phyloP scores from a whole-genome alignment of 1,284 basidiomycete genomes.

The Coniferiporia weirii region DNA sequence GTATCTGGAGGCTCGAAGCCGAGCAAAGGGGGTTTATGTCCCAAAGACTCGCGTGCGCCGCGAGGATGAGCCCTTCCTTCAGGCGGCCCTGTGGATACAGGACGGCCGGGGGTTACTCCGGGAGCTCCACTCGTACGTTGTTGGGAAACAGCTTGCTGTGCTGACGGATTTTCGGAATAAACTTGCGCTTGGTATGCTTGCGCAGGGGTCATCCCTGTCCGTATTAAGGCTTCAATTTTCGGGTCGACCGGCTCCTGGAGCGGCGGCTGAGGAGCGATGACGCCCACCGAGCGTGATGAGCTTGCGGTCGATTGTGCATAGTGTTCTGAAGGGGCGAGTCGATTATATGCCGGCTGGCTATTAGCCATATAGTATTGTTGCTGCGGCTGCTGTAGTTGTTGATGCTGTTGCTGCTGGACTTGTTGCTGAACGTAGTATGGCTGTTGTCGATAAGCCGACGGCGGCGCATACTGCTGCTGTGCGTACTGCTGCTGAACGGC shows the following conservation, averaged over 20 bases:
- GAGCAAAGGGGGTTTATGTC: conserved; percentile 2
- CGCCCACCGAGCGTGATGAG: conserved; percentile 36
- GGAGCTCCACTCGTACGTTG: background rate
- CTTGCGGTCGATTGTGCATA: conserved; percentile 42
- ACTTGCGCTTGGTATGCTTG: conserved; percentile 77
- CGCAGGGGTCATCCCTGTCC: conserved; percentile 60
- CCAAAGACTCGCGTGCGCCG: conserved; percentile 1
- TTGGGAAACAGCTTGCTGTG: conserved; percentile 25
- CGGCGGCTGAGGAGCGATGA: conserved; percentile 40
- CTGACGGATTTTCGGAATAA: conserved; percentile 41
- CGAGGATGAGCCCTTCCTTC: conserved; percentile 17
- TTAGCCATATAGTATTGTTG: conserved; percentile 13
- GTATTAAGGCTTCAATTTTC: conserved; percentile 40
- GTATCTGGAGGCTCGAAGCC: conserved; percentile 15
- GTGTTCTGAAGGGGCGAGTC: conserved; percentile 37
- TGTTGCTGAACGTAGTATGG: conserved; percentile 10
- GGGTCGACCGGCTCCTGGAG: conserved; percentile 51
- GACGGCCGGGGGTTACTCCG: background rate
- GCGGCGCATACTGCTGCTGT: conserved; percentile 15
- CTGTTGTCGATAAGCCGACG: conserved; percentile 19
- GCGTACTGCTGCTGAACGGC: conserved; percentile 6
- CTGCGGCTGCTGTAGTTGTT: conserved; percentile 14
- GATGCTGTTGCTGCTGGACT: conserved; percentile 16
- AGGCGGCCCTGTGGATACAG: conserved; percentile 2
- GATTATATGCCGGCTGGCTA: conserved; percentile 20